Evolutionary conservation across 495 filamentous ascomycete species (phyloP).

Genomic region (Parathielavia appendiculata): DNA sequence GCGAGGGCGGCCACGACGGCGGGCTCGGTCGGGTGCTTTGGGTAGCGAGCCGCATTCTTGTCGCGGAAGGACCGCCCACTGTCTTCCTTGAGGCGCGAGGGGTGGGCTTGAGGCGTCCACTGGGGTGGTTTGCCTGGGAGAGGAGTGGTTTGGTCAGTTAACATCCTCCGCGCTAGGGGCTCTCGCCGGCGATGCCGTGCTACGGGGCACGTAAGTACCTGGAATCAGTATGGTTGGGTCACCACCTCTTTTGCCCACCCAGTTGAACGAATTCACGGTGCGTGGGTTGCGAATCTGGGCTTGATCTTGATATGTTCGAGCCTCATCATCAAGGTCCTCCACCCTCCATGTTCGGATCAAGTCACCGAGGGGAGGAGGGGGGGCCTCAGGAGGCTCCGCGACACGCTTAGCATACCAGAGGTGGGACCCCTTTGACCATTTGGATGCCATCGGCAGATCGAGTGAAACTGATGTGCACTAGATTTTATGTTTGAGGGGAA

Average conservation of each 20-base stretch:
- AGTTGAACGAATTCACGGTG: slow-evolving; percentile 24
- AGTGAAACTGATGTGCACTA: too few relatives aligned
- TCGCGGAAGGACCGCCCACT: slow-evolving; percentile 55
- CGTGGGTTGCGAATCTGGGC: slow-evolving; percentile 8
- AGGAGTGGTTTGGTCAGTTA: neutral
- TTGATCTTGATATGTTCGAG: neutral
- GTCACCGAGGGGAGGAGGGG: slow-evolving; percentile 8
- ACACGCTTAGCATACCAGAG: too few relatives aligned
- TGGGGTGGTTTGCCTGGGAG: slow-evolving; percentile 49
- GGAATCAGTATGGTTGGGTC: slow-evolving; percentile 22
- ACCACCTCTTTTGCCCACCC: slow-evolving; percentile 9
- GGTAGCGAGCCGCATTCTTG: slow-evolving; percentile 54
- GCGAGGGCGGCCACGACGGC: slow-evolving; percentile 39
- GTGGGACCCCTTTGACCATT: too few relatives aligned
- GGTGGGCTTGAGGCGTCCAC: slow-evolving; percentile 50
- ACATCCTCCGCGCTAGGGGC: neutral
- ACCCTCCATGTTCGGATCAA: slow-evolving; percentile 24
- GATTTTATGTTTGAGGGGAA: too few relatives aligned
- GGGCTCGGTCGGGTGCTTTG: slow-evolving; percentile 55
- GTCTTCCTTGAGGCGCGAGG: slow-evolving; percentile 44
- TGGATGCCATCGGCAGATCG: too few relatives aligned
- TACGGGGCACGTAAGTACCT: slow-evolving; percentile 11
- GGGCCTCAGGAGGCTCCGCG: too few relatives aligned
- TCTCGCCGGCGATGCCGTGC: too few relatives aligned
- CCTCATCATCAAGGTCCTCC: neutral